phyloP scores from a whole-genome alignment of 179 eudicot species.

The Silene vulgaris region DNA sequence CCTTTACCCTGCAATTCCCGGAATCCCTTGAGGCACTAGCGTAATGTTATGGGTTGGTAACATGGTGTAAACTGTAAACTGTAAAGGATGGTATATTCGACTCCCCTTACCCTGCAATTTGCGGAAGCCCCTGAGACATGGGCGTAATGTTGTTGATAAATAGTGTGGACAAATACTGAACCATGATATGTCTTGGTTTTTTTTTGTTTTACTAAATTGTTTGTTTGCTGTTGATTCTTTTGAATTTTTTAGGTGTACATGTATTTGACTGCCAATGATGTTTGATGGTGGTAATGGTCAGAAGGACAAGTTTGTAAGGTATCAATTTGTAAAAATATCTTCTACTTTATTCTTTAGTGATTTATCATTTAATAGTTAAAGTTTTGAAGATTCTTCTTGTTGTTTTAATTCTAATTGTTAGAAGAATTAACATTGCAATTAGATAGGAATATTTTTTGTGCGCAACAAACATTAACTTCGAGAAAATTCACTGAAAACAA shows the following conservation, averaged over 20 bases:
- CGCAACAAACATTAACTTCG: not conserved
- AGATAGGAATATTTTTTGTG: not conserved
- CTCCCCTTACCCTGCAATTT: not conserved
- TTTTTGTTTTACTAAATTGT: conserved; percentile 2
- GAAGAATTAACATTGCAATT: not conserved
- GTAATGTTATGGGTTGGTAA: not conserved
- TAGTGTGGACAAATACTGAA: not conserved
- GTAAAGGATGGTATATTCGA: too few relatives aligned
- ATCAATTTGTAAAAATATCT: conserved; percentile 7
- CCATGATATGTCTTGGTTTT: not conserved
- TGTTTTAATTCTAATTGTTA: not conserved
- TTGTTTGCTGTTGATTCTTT: conserved; percentile 6
- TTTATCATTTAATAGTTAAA: not conserved
- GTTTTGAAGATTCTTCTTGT: not conserved
- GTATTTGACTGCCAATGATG: conserved; percentile 41
- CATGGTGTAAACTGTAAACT: not conserved
- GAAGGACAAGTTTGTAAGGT: conserved; percentile 81
- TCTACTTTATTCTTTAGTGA: not conserved
- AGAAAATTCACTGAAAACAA: not conserved
- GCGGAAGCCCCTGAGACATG: not conserved
- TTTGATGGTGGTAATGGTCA: conserved; percentile 71
- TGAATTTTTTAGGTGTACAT: conserved; percentile 24
- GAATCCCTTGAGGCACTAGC: too few relatives aligned
- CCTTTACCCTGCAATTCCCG: not conserved
- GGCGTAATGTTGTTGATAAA: not conserved